Evolutionary conservation across 805 yeast species (phyloP), one percentile per base, ranked within the genome.

Genomic region (Kuraishia borneana): DNA sequence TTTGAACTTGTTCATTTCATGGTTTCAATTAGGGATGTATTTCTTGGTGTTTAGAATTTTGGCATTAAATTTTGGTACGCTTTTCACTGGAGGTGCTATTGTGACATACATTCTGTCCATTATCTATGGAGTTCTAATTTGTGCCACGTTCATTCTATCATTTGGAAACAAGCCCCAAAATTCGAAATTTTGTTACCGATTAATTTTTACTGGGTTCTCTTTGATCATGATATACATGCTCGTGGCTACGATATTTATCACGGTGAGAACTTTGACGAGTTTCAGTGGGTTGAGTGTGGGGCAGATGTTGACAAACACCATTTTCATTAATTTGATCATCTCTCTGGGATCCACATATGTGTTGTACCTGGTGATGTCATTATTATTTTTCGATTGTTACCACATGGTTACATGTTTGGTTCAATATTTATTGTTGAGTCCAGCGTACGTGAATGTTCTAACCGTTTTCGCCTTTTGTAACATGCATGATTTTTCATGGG

Each of bases 401-500:
- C 95, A 88, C 50, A 82, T 89, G 88, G 54, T 85, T 42, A 87
- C 96, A 0, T 77, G 94, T 33, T 83, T 87, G 53, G 45, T 73
- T 19, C 98, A 89, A 56, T 89, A 89, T 51, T 54, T 89, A 39
- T 56, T 89, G 41, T 57, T 89, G 36, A 76, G 87, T 42, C 97
- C 97, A 1, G 74, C 94, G 0, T 89, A 87, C 54, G 76, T 87
- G 56, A 88, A 89, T 49, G 89, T 88, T 35, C 64, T 89, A 50
- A 87, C 84, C 54, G 89, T 89, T 41, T 89, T 88, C 58, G 95
- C 97, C 3, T 88, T 89, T 54, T 88, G 96, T 63, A 89, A 89
- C 56, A 80, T 89, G 40, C 95, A 89, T 54, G 97, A 89, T 63
- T 76, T 88, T 32, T 83, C 96, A 5, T 89, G 97, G 97, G 97